Base-by-base conservation (phyloP, 805 yeast genomes). In the Metschnikowia arizonensis region DNA sequence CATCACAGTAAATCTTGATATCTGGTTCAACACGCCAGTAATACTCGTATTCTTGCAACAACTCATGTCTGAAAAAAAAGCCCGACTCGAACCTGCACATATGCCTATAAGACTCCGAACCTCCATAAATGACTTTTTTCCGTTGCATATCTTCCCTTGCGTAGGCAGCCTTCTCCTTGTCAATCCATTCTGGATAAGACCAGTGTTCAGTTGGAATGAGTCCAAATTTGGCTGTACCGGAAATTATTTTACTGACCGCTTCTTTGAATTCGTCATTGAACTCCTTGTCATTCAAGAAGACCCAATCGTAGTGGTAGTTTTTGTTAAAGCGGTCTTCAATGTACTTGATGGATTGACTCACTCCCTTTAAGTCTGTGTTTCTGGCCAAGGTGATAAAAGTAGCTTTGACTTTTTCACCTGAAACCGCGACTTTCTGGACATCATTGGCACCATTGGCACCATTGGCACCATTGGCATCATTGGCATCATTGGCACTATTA, bases 351-450 rank as follows among this genome's bases (percentile, higher is more conserved):
- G 64, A 52, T 15, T 19, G 25, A 21, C 48, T 31, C 38, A 53
- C 50, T 8, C 48, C 53, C 15, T 34, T 18, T 19, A 50, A 46
- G 37, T 53, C 56, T 4, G 40, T 19, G 40, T 53, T 53, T 28
- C 56, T 35, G 33, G 55, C 56, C 46, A 53, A 47, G 12, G 55
- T 46, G 10, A 53, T 53, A 26, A 53, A 85, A 1, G 95, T 82
- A 12, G 95, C 96, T 61, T 79, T 82, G 45, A 76, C 82, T 55
- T 77, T 77, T 29, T 48, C 50, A 5, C 31, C 33, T 11, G 37
- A 46, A 5, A 28, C 33, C 4, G 7, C 42, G 30, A 30, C 43
- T 17, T 25, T 35, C 19, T 15, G 32, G 12, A 17, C 42, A 50
- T 24, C 42, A 23, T n/a, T n/a, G n/a, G n/a, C n/a, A n/a, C n/a